Evolutionary conservation across 179 eudicot genomes (phyloP), one percentile per base, ranked within the genome.

Genomic region (Beta macrorhiza): DNA sequence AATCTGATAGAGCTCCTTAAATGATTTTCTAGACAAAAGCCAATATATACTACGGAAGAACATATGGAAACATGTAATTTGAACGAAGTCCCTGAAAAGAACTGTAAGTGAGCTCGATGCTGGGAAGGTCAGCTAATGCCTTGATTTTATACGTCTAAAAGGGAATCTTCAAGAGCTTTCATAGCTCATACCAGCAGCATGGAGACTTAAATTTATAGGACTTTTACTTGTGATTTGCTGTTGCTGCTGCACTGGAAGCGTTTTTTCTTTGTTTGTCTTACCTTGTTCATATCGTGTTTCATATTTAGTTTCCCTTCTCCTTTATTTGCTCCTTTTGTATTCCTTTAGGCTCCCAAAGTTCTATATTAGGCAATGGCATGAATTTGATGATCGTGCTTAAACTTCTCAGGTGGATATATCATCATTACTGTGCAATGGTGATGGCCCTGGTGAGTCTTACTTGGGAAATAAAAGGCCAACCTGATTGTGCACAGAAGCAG

Each of bases 391-490:
- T 53, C 25, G 61, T 62, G 51, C 37, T 58, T 58, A 62, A 58
- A 25, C 47, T 56, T 47, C 85, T 29, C 90, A 96, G 99, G 99
- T 94, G 99, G 98, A 90, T 96, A 83, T 89, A 89, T 72, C 99
- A 96, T 90, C 99, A 96, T 83, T 96, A 96, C 62, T 96, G 90
- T 87, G 99, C 99, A 81, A 96, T 92, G 96, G 87, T 87, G 65
- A 94, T 94, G 98, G 97, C 99, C 78, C 90, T 96, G 61, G 97
- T 96, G 85, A 96, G 99, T 83, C 93, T 96, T 71, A 96, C 99
- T 25, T 96, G 99, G 99, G 99, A 94, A 82, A 94, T 96, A 78
- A 93, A 92, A 84, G 89, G 94, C 71, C 89, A 85, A 71, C 97
- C 97, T 79, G 87, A 96, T 77, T 96, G 99, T 89, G 87, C 89